Conservation (phyloP, 768 basidiomycete genomes). For the Collybia sordida region DNA sequence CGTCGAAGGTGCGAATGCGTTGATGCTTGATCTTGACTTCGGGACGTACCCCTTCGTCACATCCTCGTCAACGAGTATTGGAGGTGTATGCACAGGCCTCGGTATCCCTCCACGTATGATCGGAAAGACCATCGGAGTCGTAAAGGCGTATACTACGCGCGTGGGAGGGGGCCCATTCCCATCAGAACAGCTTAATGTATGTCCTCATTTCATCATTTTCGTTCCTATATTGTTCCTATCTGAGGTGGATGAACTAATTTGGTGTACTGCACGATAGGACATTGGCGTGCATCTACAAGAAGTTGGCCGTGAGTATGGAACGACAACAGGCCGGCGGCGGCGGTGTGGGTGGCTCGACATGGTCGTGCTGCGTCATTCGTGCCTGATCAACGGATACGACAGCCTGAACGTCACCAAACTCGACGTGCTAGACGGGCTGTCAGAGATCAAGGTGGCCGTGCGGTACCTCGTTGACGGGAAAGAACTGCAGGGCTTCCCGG, state of each 20-base stretch:
- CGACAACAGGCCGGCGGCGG: constrained; percentile 88
- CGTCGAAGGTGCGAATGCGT: constrained; percentile 96
- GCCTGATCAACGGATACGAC: constrained; percentile 95
- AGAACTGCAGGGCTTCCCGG: constrained; percentile 84
- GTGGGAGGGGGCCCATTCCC: constrained; percentile 99
- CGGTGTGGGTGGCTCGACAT: constrained; percentile 98
- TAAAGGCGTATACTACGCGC: constrained; percentile 98
- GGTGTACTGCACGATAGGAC: constrained; percentile 59
- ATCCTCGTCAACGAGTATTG: constrained; percentile 89
- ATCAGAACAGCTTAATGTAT: constrained; percentile 89
- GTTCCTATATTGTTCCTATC: constrained; percentile 22
- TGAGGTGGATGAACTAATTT: no score
- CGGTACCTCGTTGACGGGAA: constrained; percentile 79
- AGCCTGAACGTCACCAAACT: constrained; percentile 93
- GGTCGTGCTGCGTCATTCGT: constrained; percentile 91
- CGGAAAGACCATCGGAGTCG: constrained; percentile 86
- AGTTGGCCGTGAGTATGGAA: constrained; percentile 89
- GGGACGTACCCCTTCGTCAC: constrained; percentile 99
- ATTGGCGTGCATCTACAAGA: constrained; percentile 88
- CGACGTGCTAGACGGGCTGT: constrained; percentile 82
- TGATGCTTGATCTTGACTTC: constrained; percentile 98
- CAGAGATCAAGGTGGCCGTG: constrained; percentile 86
- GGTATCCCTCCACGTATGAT: constrained; percentile 91
- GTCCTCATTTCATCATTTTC: no score
- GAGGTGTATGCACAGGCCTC: constrained; percentile 97